Base-by-base conservation (phyloP, 441 rosid species). In the Erodium trifolium region DNA sequence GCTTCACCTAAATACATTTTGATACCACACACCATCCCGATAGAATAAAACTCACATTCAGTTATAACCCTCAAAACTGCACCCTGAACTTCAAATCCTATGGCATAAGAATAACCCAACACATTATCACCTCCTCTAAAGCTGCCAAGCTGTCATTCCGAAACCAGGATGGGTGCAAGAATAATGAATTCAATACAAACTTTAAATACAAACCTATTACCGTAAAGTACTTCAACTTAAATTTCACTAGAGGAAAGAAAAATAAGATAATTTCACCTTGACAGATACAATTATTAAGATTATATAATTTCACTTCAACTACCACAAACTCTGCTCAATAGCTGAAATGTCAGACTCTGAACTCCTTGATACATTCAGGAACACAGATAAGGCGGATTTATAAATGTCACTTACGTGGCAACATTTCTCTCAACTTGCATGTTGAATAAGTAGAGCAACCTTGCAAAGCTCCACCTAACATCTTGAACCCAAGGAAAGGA, bases 401-500 rank as follows among this genome's bases (percentile, higher is more conserved):
- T 68, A 55, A 14, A 49, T 51, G 70, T 73, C 74, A 82, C 98
- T 82, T 86, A 93, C 98, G 88, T 86, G 73, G 88, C 93, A 67
- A 93, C 83, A 80, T 93, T 93, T 82, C 87, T 86, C 87, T 93
- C 98, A 34, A 93, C 78, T 75, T 89, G 96, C 69, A 89, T 81
- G 73, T 93, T 89, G 88, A 93, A 91, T 63, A 93, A 74, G 82
- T 91, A 93, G 29, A 93, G 67, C 57, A 91, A 71, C 75, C 96
- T 90, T 8, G 87, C 66, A 63, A 91, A 72, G 78, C 72, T 86
- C 98, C 96, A 93, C 71, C 69, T 81, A 63, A 93, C 70, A 80
- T 89, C 92, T 64, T 78, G 75, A 71, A 93, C 65, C 13, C 95
- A 85, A 77, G 97, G 96, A 71, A 89, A 49, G 68, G 96, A 76